These are phyloP conservation scores for Saccharomycopsis lassenensis DNA, from an alignment of 805 yeast genomes.

Conservation along the genomic window DNA sequence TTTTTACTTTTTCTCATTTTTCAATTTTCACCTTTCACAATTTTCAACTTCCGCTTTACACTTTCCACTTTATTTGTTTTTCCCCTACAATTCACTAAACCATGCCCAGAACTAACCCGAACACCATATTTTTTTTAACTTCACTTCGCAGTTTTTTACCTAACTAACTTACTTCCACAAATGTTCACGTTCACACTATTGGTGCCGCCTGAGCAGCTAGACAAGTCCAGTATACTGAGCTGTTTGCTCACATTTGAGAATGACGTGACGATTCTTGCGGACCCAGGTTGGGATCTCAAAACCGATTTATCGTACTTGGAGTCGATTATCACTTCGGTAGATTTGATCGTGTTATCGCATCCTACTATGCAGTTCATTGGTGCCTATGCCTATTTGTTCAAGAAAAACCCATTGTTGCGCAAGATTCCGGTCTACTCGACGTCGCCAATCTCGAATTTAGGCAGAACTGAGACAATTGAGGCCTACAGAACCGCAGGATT, in stretches of 20 bases:
- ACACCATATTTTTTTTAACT: too few species aligned
- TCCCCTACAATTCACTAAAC: too few species aligned
- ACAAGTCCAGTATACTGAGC: slow-evolving; percentile 25
- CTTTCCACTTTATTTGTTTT: too few species aligned
- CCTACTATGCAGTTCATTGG: slow-evolving; percentile 73
- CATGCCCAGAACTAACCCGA: too few species aligned
- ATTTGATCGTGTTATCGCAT: slow-evolving; percentile 74
- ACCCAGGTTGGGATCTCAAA: slow-evolving; percentile 65
- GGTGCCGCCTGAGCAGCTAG: slow-evolving; percentile 18
- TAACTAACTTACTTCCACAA: neutral
- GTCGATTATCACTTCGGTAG: slow-evolving; percentile 36
- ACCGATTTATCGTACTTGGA: slow-evolving; percentile 33
- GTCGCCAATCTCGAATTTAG: slow-evolving; percentile 79
- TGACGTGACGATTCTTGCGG: slow-evolving; percentile 25
- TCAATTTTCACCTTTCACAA: too few species aligned
- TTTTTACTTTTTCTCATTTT: too few species aligned
- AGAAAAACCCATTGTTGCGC: slow-evolving; percentile 23
- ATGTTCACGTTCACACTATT: slow-evolving; percentile 23
- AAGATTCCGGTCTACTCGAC: slow-evolving; percentile 73
- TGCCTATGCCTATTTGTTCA: slow-evolving; percentile 60
- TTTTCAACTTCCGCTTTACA: too few species aligned
- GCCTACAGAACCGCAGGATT: slow-evolving; percentile 62
- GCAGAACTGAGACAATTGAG: slow-evolving; percentile 79
- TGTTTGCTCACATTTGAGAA: slow-evolving; percentile 47
- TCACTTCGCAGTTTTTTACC: too few species aligned